A percentile compares a stretch with the other conserved stretches of the same genome.
Conservation (phyloP, 352 stramenopile species). For the Bremia lactucae region DNA sequence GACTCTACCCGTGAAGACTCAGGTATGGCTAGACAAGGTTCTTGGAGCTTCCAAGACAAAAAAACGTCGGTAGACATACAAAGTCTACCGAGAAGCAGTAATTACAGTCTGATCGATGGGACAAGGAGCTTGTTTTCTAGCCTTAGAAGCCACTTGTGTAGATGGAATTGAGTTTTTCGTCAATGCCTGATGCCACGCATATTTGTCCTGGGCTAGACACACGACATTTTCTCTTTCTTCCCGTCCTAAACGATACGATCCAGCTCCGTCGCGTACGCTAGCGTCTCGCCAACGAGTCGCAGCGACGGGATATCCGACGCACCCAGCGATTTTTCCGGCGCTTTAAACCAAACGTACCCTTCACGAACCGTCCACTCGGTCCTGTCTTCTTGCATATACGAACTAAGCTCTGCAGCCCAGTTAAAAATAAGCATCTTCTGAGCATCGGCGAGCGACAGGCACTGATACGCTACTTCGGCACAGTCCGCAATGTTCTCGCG, state of each 20-base stretch:
- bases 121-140: too few relatives aligned
- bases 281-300: constrained; percentile 89
- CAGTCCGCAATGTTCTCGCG: constrained; percentile 93
- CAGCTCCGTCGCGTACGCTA: constrained; percentile 94
- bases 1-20: constrained; percentile 41
- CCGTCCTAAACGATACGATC: constrained; percentile 82
- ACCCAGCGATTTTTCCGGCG: constrained; percentile 72
- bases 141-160: too few relatives aligned
- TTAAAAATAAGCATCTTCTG: constrained; percentile 92
- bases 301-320: constrained; percentile 90
- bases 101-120: background rate
- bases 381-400: constrained; percentile 84
- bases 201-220: too few relatives aligned
- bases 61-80: constrained; percentile 29
- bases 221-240: too few relatives aligned
- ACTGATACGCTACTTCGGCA: constrained; percentile 90
- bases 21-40: constrained; percentile 64
- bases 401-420: constrained; percentile 58
- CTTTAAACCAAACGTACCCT: constrained; percentile 85
- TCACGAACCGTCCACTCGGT: constrained; percentile 87
- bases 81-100: constrained; percentile 21
- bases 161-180: too few relatives aligned
- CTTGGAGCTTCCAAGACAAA: constrained; percentile 25
- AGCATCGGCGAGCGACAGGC: constrained; percentile 75
- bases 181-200: constrained; percentile 2